Evolutionary conservation across 306 rosid genomes (phyloP), one percentile per base, ranked within the genome.

Genomic region (Cicer bijugum): DNA sequence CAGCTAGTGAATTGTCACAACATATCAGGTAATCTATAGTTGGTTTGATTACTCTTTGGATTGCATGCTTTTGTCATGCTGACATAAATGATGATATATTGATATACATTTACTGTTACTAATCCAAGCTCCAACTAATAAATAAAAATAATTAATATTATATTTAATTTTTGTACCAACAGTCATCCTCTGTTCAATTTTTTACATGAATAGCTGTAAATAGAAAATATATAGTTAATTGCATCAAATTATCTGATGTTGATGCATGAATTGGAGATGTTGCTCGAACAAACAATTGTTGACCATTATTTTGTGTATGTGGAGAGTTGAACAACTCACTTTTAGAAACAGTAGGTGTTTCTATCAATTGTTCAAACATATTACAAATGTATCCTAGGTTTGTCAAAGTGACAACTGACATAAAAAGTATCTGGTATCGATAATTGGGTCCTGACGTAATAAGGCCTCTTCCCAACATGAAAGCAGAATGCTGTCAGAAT

Each of bases 1-100:
- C 99, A 15, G 97, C 99, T 15, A 94, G 99, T 80, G 99, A 94
- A 82, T 82, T 94, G 68, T 94, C 99, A 56, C 99, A 94, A 73
- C 99, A 94, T 83, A 94, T 94, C 86, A 94, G 97, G 97, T 91
- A 81, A 33, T 44, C 47, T 81, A 17, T 57, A 33, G 43, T 40
- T 80, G 39, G 52, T 57, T 73, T 28, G 20, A 1, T 67, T 67
- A 12, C 80, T 73, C 48, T 53, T 56, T 56, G 42, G 70, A 61
- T 78, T 64, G 50, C 52, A 38, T 14, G 39, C 15, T 44, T 45
- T 44, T 33, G 46, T 72, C 12, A 8, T 78, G 20, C 45, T 60
- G 11, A 28, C 12, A 3, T 57, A 67, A 33, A 72, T 67, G 67
- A 1, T 68, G 67, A 50, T 58, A 23, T 65, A 42, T 19, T 68